Evolutionary conservation across 176 grass and related monocot genomes (phyloP), one percentile per base, ranked within the genome.

Genomic region (Ensete ventricosum): DNA sequence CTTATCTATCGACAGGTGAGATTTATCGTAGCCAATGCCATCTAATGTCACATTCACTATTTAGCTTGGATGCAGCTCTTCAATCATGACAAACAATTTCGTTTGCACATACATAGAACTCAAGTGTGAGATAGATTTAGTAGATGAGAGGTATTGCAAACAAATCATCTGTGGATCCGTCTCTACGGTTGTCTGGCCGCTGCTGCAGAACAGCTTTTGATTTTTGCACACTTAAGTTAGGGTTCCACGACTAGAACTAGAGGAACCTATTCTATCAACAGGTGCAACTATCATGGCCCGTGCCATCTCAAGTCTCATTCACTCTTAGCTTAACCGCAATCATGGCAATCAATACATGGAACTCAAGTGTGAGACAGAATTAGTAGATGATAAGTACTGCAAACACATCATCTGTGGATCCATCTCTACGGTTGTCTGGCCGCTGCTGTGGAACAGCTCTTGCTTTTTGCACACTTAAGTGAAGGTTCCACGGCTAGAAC

Each of bases 361-460:
- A 43, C 34, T 43, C 34, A 43, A 60, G 48, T 69, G 66, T 69
- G 66, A 69, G 66, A 69, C 48, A 69, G 66, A 69, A 69, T 69
- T 17, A 69, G 66, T 69, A 69, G 66, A 49, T 8, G 14, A 69
- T 50, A 43, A 14, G 66, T 69, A 69, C 50, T 16, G 57, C 66
- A 69, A 17, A 69, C 26, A 24, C 50, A 27, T 43, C 66, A 69
- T 7, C 66, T 69, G 66, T 69, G 66, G 66, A 69, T 69, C 66
- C 19, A 69, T 69, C 66, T 49, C 66, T 69, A 69, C 66, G 66
- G 66, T 69, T 69, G 66, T 50, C 66, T 43, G 66, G 29, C 66
- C 66, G 66, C 66, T 69, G 66, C 66, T 60, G 57, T 60, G 57
- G 12, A 60, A 60, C 57, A 60, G 57, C 57, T 60, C 19, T 60